phyloP scores from a whole-genome alignment of 23 red algal genomes.

The Cyanidium caldarium region DNA sequence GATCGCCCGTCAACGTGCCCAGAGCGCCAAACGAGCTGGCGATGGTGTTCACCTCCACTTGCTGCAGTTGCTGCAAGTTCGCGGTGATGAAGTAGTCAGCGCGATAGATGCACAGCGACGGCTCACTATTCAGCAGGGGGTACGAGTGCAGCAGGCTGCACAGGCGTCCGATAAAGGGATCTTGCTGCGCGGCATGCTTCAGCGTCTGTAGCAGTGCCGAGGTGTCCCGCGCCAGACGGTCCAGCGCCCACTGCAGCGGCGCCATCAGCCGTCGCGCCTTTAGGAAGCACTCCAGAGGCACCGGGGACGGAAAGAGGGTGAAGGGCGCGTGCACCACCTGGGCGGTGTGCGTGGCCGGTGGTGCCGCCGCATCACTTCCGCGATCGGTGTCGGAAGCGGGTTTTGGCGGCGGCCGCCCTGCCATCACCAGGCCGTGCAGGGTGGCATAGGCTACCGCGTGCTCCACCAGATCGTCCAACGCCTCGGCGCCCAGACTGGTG shows the following conservation, averaged over 20 bases:
- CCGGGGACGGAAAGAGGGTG: background rate
- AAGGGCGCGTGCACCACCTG: background rate
- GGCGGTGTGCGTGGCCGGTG: too few species aligned
- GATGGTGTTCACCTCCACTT: constrained; percentile 92
- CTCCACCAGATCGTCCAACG: too few species aligned
- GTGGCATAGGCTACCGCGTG: too few species aligned
- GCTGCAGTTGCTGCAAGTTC: constrained; percentile 1
- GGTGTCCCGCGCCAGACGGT: background rate
- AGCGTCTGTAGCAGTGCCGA: background rate
- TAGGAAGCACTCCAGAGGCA: background rate
- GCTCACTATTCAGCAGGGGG: background rate
- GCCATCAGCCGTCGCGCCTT: background rate
- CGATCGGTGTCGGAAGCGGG: too few species aligned
- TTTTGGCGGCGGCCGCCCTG: too few species aligned
- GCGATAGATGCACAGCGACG: constrained; percentile 30
- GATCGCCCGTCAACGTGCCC: constrained; percentile 6
- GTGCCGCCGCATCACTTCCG: too few species aligned
- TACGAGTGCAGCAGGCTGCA: background rate
- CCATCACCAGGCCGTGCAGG: too few species aligned
- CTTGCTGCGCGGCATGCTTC: background rate
- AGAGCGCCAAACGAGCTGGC: constrained; percentile 65
- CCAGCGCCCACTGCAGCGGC: background rate
- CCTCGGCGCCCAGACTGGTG: too few species aligned
- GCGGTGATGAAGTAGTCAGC: constrained; percentile 72
- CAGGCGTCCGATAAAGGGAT: background rate